Percentiles rank a stretch among this genome's conserved stretches.
Conservation (phyloP, 2,329 filamentous ascomycete species). For the Diaporthe sp. region DNA sequence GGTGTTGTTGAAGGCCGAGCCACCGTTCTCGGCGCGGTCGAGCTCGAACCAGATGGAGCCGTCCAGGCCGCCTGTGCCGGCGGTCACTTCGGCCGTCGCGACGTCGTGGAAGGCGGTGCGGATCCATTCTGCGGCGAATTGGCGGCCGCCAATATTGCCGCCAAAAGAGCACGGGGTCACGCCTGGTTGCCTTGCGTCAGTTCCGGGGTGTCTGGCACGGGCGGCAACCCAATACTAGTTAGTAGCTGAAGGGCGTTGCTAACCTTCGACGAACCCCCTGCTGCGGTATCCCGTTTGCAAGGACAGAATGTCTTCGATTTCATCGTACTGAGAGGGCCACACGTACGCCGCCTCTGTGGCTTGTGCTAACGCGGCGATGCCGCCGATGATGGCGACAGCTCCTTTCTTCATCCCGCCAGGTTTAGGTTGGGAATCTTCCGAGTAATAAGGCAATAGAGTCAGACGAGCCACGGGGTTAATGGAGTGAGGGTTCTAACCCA, state of each 20-base stretch:
- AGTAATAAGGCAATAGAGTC: not conserved
- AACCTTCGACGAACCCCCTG: constrained; percentile 1
- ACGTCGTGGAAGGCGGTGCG: constrained; percentile 47
- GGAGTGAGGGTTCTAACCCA: not conserved
- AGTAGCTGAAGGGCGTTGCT: not conserved
- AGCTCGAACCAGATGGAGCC: constrained; percentile 46
- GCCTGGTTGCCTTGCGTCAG: not conserved
- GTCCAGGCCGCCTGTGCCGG: constrained; percentile 44
- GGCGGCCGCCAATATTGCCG: constrained; percentile 38
- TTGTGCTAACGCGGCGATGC: not conserved
- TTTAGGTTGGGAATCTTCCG: not conserved
- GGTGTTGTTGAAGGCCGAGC: constrained; percentile 45
- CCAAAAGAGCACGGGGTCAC: constrained; percentile 32
- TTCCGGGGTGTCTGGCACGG: not conserved
- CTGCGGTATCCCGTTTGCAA: constrained; percentile 16
- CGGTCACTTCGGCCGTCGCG: constrained; percentile 41
- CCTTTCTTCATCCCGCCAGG: not conserved
- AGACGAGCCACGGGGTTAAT: not conserved
- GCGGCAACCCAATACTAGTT: not conserved
- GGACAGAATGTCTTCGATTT: constrained; percentile 2
- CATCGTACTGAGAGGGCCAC: constrained; percentile 5
- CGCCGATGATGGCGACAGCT: not conserved
- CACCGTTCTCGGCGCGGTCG: constrained; percentile 43
- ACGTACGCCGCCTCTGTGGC: not conserved
- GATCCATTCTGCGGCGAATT: constrained; percentile 46